phyloP scores from a whole-genome alignment of 2,329 filamentous ascomycete species.

The Pseudogymnoascus sp. region DNA sequence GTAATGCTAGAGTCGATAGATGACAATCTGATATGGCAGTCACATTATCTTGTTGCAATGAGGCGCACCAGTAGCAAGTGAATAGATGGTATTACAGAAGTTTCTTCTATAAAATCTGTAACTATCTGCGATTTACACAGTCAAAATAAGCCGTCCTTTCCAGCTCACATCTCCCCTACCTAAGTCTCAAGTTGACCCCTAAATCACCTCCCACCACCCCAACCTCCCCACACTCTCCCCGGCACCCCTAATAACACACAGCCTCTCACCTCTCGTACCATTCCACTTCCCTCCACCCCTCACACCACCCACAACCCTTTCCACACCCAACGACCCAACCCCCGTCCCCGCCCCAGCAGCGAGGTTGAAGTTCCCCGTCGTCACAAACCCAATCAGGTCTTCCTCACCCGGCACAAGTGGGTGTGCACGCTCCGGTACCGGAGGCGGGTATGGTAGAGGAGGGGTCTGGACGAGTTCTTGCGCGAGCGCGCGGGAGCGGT shows the following conservation, averaged over 20 bases:
- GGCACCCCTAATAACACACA: slow-evolving; percentile 76
- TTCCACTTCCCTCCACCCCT: slow-evolving; percentile 16
- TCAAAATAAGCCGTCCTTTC: background rate
- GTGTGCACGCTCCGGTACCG: slow-evolving; percentile 36
- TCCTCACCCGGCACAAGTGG: slow-evolving; percentile 62
- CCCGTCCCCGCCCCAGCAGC: slow-evolving; percentile 67
- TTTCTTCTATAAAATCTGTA: background rate
- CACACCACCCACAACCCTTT: slow-evolving; percentile 43
- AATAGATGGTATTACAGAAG: background rate
- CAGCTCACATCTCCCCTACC: background rate
- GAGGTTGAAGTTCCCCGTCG: slow-evolving; percentile 75
- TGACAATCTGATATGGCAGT: no score
- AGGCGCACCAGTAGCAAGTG: background rate
- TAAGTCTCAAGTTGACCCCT: background rate
- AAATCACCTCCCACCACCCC: slow-evolving; percentile 66
- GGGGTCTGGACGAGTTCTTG: slow-evolving; percentile 40
- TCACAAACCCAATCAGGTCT: slow-evolving; percentile 85
- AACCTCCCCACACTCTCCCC: slow-evolving; percentile 74
- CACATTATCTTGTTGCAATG: background rate
- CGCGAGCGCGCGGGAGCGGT: slow-evolving; percentile 37
- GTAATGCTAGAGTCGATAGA: no score
- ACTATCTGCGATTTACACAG: background rate
- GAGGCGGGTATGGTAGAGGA: slow-evolving; percentile 31
- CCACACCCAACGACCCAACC: slow-evolving; percentile 61
- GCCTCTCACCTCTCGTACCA: slow-evolving; percentile 35